A percentile compares a stretch with the other conserved stretches of the same genome.
phyloP scores from a whole-genome alignment of 371 early-diverging fungal species.

The Zychaea mexicana region DNA sequence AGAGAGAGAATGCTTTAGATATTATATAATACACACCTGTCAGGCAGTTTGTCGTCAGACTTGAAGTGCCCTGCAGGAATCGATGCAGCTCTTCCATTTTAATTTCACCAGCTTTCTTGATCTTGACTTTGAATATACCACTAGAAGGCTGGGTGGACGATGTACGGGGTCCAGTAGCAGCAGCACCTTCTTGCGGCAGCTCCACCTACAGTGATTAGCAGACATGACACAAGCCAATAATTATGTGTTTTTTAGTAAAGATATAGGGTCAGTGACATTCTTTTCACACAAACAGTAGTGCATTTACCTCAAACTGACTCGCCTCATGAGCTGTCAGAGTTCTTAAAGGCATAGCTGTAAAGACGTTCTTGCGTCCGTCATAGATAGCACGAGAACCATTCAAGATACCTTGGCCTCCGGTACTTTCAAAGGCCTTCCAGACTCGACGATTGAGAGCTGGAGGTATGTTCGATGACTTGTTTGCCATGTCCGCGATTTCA shows the following conservation, averaged over 20 bases:
- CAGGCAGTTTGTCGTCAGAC: slow-evolving; percentile 38
- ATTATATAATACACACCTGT: slow-evolving; percentile 28
- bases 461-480: not conserved
- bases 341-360: slow-evolving; percentile 35
- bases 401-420: slow-evolving; percentile 18
- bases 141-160: too few relatives aligned
- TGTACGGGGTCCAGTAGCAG: not conserved
- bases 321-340: slow-evolving; percentile 31
- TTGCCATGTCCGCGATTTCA: too few relatives aligned
- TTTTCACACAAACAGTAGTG: not conserved
- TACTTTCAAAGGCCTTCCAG: slow-evolving; percentile 37
- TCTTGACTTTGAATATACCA: slow-evolving; percentile 55
- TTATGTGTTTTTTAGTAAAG: not conserved
- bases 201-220: too few relatives aligned
- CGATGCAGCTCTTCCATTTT: slow-evolving; percentile 53
- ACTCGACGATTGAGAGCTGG: slow-evolving; percentile 12
- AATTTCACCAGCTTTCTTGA: slow-evolving; percentile 60
- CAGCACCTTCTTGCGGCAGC: slow-evolving; percentile 13
- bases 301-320: slow-evolving; percentile 42
- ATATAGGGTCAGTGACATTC: not conserved
- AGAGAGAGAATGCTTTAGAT: not conserved
- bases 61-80: slow-evolving; percentile 45
- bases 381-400: slow-evolving; percentile 35
- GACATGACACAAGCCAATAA: not conserved
- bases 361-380: slow-evolving; percentile 55